These are phyloP conservation scores for Hirschioporus abietinus DNA, from an alignment of 768 basidiomycete genomes.

Conservation along the genomic window DNA sequence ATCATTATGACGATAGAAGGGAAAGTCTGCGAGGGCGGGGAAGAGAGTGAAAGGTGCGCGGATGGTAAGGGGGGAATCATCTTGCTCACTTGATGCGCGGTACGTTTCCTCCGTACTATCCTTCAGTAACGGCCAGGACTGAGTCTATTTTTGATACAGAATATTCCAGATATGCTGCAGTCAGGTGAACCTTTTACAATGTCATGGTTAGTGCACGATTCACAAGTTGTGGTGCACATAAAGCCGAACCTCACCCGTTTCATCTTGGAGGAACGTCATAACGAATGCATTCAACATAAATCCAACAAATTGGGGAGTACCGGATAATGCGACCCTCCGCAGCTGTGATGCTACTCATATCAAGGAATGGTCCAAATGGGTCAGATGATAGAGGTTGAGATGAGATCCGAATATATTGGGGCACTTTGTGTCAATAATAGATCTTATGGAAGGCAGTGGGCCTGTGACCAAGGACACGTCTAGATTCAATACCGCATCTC, in stretches of 20 bases:
- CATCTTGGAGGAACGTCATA: background rate
- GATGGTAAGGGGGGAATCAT: background rate
- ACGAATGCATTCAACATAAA: background rate
- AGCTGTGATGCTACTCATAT: no score
- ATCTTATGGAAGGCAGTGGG: no score
- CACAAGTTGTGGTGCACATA: background rate
- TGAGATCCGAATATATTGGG: no score
- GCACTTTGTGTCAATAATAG: no score
- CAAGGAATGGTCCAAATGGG: no score
- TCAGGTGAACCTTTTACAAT: background rate
- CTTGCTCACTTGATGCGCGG: background rate
- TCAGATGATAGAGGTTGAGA: no score
- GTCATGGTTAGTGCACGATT: background rate
- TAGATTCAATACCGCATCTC: no score
- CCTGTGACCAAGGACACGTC: no score
- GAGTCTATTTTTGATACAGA: background rate
- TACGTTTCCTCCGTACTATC: background rate
- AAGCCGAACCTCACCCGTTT: background rate
- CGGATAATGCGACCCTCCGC: no score
- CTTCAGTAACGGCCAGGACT: background rate
- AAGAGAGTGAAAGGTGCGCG: background rate
- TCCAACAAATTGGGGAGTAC: no score
- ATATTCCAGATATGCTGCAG: background rate
- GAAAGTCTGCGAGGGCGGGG: background rate
- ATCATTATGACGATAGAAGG: background rate